These are phyloP conservation scores for Coemansia sp. DNA, from an alignment of 192 early-diverging fungal species.

Conservation along the genomic window DNA sequence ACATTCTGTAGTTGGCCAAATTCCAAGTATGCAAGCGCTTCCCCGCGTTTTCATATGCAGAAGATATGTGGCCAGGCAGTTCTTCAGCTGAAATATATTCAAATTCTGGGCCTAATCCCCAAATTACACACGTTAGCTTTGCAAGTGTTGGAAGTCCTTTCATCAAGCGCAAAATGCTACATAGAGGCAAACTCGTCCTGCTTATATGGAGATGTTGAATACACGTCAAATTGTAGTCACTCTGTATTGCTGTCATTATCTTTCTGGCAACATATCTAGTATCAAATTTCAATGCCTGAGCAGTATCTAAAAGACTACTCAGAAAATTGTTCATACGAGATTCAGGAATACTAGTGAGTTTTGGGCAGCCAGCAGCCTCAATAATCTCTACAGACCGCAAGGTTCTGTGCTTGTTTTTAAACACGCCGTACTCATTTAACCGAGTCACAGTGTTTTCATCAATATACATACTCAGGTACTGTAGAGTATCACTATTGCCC, in stretches of 20 bases:
- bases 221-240: background rate
- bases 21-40: background rate
- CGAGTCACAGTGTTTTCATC: background rate
- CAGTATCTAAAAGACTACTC: background rate
- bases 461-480: background rate
- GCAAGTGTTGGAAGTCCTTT: background rate
- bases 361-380: background rate
- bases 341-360: background rate
- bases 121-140: background rate
- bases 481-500: constrained; percentile 4
- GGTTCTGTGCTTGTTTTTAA: background rate
- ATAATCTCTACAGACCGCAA: background rate
- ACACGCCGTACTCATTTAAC: background rate
- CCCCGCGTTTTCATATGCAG: background rate
- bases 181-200: background rate
- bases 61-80: background rate
- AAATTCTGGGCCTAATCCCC: background rate
- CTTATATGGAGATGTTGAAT: background rate
- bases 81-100: background rate
- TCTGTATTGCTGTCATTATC: background rate
- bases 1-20: background rate
- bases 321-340: background rate
- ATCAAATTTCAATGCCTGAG: background rate
- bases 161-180: background rate
- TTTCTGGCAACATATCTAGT: background rate